Evolutionary conservation across 192 early-diverging fungal species (phyloP), one percentile per base, ranked within the genome.

Genomic region (Coemansia biformis): DNA sequence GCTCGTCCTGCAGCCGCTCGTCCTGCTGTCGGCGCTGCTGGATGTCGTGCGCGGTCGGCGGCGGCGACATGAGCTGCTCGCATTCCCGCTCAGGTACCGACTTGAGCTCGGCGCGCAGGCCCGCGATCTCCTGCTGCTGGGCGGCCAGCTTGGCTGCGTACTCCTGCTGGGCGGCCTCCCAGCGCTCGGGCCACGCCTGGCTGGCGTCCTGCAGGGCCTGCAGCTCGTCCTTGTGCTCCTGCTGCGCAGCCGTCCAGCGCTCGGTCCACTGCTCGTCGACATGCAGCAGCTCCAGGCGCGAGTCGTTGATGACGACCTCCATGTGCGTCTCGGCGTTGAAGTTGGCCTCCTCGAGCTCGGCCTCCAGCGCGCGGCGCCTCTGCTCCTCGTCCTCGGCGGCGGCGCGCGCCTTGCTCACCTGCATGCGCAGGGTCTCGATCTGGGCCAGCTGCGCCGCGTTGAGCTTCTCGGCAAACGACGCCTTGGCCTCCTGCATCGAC

Each of bases 401-500:
- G 21, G 75, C 77, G 8, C 58, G 47, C 4, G 71, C 57, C 50
- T 73, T 67, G 6, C 35, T 46, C 1, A 82, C 48, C 34, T 74
- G 62, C 19, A 30, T 36, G 38, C 66, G 54, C 15, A 79, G 47
- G 37, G 78, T 59, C 21, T 59, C 61, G 13, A 82, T 72, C 31
- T 76, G 75, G 26, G 71, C 60, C 11, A 54, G 55, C 46, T 82
- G 79, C 44, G 56, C 59, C 16, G 66, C 63, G 24, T 64, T 64
- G 12, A 63, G 35, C 34, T 52, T 54, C 47, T 80, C 67, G 22
- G 59, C 60, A 38, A 72, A 77, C 16, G 66, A 49, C 12, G 83
- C 66, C 31, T 71, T 71, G 3, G 70, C 66, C 40, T 79, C 71
- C 17, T 84, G 80, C 57, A 85, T 80, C 23, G 78, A 60, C 30